A percentile compares a stretch with the other conserved stretches of the same genome.
Conservation (phyloP, 169 alveolate genomes). For the Plasmodium coatneyi region DNA sequence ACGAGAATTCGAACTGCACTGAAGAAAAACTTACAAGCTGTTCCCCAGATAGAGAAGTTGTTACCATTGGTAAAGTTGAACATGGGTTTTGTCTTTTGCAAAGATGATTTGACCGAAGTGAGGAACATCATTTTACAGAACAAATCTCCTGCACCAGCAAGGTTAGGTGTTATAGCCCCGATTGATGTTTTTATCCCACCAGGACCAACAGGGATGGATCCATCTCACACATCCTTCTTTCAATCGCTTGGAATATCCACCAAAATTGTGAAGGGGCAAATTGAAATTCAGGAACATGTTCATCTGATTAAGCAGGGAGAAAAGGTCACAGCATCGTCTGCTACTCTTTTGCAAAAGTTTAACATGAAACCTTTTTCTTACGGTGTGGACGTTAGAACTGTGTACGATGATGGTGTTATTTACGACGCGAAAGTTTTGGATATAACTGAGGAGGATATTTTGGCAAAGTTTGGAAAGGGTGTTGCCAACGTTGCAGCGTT, state of each 20-base stretch:
- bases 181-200: slow-evolving; percentile 98
- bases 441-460: slow-evolving; percentile 93
- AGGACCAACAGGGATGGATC: slow-evolving; percentile 99
- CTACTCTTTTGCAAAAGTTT: slow-evolving; percentile 96
- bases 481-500: slow-evolving; percentile 94
- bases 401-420: slow-evolving; percentile 95
- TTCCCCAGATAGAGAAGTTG: slow-evolving; percentile 89
- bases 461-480: slow-evolving; percentile 89
- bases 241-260: slow-evolving; percentile 99
- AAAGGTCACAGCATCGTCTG: slow-evolving; percentile 97
- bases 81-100: slow-evolving; percentile 97
- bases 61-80: slow-evolving; percentile 92
- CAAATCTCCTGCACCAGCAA: slow-evolving; percentile 98
- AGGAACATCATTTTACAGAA: slow-evolving; percentile 91
- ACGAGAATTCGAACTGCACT: slow-evolving; percentile 96
- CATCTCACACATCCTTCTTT: slow-evolving; percentile 99
- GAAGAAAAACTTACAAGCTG: slow-evolving; percentile 86
- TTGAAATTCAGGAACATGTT: slow-evolving; percentile 96
- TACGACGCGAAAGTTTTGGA: slow-evolving; percentile 96
- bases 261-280: slow-evolving; percentile 98
- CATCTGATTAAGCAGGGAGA: slow-evolving; percentile 95
- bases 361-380: slow-evolving; percentile 97
- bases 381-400: slow-evolving; percentile 94
- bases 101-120: slow-evolving; percentile 94
- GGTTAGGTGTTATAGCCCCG: slow-evolving; percentile 98